A percentile compares a stretch with the other conserved stretches of the same genome.
Evolutionary conservation across 2,329 filamentous ascomycete species (phyloP).

Genomic region (Hypoxylon sp.): DNA sequence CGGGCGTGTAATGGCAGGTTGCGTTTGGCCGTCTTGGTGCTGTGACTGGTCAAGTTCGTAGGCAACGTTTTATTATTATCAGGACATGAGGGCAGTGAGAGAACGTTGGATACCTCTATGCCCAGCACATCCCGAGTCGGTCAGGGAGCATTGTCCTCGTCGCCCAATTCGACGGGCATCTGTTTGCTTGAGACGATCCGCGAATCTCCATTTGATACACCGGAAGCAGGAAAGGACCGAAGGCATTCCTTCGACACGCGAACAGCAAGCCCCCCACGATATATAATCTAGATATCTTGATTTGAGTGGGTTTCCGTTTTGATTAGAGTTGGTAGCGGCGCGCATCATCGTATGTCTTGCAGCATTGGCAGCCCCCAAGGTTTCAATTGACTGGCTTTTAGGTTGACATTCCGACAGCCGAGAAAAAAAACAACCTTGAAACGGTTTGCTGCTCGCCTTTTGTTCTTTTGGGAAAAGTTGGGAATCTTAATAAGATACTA

Average conservation of each 20-base stretch:
- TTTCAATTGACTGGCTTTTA: slow-evolving; percentile 43
- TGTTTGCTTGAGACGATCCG: slow-evolving; percentile 17
- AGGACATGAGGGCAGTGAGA: slow-evolving; percentile 25
- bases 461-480: slow-evolving; percentile 35
- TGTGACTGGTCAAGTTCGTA: slow-evolving; percentile 36
- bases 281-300: slow-evolving; percentile 39
- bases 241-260: slow-evolving; percentile 13
- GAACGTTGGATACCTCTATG: slow-evolving; percentile 10
- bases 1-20: slow-evolving; percentile 47
- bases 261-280: slow-evolving; percentile 25
- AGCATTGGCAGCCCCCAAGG: slow-evolving; percentile 44
- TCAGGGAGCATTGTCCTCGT: slow-evolving; percentile 3
- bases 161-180: neutral
- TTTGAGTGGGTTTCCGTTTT: slow-evolving; percentile 42
- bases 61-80: slow-evolving; percentile 39
- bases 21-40: slow-evolving; percentile 27
- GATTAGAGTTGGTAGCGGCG: slow-evolving; percentile 46
- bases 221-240: slow-evolving; percentile 13
- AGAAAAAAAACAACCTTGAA: slow-evolving; percentile 45
- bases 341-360: slow-evolving; percentile 48
- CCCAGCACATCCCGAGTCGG: slow-evolving; percentile 24
- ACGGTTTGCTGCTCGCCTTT: slow-evolving; percentile 24
- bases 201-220: slow-evolving; percentile 17
- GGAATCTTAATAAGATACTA: slow-evolving; percentile 38
- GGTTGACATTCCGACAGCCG: slow-evolving; percentile 47